Evolutionary conservation across 495 filamentous ascomycete genomes (phyloP).

Genomic region (Xylaria grammica): DNA sequence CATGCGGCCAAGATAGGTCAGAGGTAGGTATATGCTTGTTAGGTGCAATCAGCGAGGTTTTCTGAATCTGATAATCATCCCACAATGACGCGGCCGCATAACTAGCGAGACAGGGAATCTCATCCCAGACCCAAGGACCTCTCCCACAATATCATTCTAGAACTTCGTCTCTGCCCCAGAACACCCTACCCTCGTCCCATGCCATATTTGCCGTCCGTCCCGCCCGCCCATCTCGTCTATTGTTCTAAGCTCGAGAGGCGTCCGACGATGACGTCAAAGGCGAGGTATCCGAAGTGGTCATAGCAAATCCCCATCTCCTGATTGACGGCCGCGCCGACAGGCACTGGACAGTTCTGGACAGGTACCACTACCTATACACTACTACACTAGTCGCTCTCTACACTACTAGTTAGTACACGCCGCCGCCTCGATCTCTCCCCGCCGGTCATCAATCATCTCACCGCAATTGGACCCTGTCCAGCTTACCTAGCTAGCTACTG

Average conservation of each 20-base stretch:
- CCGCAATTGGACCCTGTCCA: conserved; percentile 11
- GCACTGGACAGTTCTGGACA: background rate
- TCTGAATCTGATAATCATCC: conserved; percentile 22
- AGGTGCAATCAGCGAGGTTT: conserved; percentile 10
- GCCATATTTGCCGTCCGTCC: conserved; percentile 16
- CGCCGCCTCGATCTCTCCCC: conserved; percentile 1
- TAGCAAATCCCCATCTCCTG: conserved; percentile 17
- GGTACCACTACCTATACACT: too few species aligned
- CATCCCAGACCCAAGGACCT: conserved; percentile 1
- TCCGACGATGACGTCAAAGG: conserved; percentile 16
- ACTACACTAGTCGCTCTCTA: too few species aligned
- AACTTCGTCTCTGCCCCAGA: conserved; percentile 4
- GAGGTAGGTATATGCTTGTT: conserved; percentile 6
- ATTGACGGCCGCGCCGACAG: conserved; percentile 14
- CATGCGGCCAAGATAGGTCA: background rate
- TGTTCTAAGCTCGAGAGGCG: conserved; percentile 1
- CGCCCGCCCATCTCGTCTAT: conserved; percentile 3
- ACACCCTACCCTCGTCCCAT: conserved; percentile 5
- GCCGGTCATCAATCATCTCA: background rate
- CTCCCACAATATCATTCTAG: conserved; percentile 23
- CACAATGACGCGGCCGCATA: conserved; percentile 22
- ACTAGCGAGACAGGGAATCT: conserved; percentile 20
- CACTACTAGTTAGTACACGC: background rate
- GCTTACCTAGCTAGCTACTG: conserved; percentile 12
- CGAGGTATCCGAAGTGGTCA: background rate